Conservation (phyloP, 768 basidiomycete species). For the Russula foetens region DNA sequence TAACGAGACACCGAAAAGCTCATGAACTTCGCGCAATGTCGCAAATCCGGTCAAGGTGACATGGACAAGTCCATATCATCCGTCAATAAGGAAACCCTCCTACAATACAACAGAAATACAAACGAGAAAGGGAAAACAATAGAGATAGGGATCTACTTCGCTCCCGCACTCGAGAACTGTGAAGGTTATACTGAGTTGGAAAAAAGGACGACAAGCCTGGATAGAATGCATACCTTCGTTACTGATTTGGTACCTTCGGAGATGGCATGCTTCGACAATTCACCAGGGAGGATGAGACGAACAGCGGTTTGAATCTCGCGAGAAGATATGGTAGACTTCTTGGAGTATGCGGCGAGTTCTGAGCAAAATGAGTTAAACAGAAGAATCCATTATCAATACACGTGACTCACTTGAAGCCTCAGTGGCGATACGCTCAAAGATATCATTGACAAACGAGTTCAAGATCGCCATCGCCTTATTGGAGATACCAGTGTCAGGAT, state of each 20-base stretch:
- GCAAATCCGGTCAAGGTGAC: background rate
- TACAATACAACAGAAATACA: constrained; percentile 22
- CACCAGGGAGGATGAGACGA: constrained; percentile 91
- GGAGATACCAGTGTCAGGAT: constrained; percentile 97
- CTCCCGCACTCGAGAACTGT: constrained; percentile 26
- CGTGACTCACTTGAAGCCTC: constrained; percentile 70
- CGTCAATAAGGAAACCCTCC: constrained; percentile 16
- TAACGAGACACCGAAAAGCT: background rate
- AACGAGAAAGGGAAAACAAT: constrained; percentile 6
- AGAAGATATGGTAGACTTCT: constrained; percentile 98
- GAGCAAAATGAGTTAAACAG: background rate
- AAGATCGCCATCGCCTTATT: constrained; percentile 94
- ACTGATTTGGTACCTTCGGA: constrained; percentile 85
- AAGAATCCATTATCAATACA: background rate
- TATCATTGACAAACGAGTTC: constrained; percentile 90
- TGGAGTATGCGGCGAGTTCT: constrained; percentile 97
- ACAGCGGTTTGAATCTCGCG: constrained; percentile 98
- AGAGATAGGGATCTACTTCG: constrained; percentile 21
- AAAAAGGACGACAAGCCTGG: background rate
- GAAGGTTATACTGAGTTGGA: background rate
- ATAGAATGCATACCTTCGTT: constrained; percentile 39
- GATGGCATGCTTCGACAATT: constrained; percentile 97
- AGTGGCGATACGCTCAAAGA: constrained; percentile 86
- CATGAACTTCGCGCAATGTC: background rate
- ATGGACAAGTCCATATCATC: background rate